Evolutionary conservation across 306 rosid species (phyloP).

Genomic region (Quercus engelmannii): DNA sequence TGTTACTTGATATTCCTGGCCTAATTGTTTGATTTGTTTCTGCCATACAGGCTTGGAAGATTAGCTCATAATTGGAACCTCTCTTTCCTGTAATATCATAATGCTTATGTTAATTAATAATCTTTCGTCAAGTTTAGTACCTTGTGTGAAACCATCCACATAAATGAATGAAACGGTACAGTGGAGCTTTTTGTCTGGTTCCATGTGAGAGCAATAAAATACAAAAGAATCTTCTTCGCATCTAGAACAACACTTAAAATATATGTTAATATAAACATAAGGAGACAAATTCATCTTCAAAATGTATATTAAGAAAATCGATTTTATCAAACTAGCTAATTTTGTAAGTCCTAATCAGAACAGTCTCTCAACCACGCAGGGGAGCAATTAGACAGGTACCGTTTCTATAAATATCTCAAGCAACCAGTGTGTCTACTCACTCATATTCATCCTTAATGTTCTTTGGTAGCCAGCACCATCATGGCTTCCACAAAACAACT

Average conservation of each 20-base stretch:
- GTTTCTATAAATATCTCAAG: background rate
- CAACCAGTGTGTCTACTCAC: background rate
- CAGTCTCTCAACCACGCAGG: too few relatives aligned
- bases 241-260: too few relatives aligned
- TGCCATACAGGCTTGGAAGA: too few relatives aligned
- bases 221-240: background rate
- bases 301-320: background rate
- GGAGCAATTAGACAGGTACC: too few relatives aligned
- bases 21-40: too few relatives aligned
- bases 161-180: background rate
- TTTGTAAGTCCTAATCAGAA: background rate
- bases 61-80: too few relatives aligned
- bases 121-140: too few relatives aligned
- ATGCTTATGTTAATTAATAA: too few relatives aligned
- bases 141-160: background rate
- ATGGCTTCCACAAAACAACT: slow-evolving; percentile 22
- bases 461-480: background rate
- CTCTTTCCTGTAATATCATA: too few relatives aligned
- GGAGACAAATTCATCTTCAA: too few relatives aligned
- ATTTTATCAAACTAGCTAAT: background rate
- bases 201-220: background rate
- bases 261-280: too few relatives aligned
- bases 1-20: too few relatives aligned
- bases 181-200: background rate
- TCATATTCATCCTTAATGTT: background rate